Evolutionary conservation across 2,329 filamentous ascomycete species (phyloP), one percentile per base, ranked within the genome.

Genomic region (Metarhizium album): DNA sequence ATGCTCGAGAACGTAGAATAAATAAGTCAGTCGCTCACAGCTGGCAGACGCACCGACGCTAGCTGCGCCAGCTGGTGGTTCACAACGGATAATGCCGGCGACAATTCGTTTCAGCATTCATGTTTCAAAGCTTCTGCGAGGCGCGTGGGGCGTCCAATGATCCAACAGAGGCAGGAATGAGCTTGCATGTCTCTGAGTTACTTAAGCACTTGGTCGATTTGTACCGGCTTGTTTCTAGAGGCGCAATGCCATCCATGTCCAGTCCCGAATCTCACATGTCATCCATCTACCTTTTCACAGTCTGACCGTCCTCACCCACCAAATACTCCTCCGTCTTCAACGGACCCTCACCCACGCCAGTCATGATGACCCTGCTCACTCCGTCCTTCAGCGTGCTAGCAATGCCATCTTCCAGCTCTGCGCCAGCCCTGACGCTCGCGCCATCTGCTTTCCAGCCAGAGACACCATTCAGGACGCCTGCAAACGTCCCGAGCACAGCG

Each of bases 331-430:
- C 79, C 4, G 89, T 87, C 74, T 81, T 87, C 56, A 85, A 70
- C 0, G 93, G 93, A 0, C 91, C 93, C 65, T 94, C 88, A 1
- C 93, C 93, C 42, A 98, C 93, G 48, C 84, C 79, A 1, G 94
- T 97, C 72, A 90, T 73, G 58, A 98, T 98, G 37, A 98, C 84
- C 56, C 90, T 80, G 68, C 84, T 89, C 4, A 98, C 83, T 24
- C 93, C 93, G 40, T 82, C 78, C 70, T 83, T 83, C 57, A 98
- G 68, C 35, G 80, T 74, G 45, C 75, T 70, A 3, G 86, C 71
- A n/a, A 84, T 76, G 48, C 78, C 73, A 55, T 83, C 78, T 43
- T 90, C 82, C 20, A 90, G 70, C 45, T 75, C 71, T n/a, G 80
- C 74, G 11, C 67, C 70, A 2, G 76, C 68, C 54, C 73, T 74